Evolutionary conservation across 371 early-diverging fungal species (phyloP).

Genomic region (Homolaphlyctis polyrhiza): DNA sequence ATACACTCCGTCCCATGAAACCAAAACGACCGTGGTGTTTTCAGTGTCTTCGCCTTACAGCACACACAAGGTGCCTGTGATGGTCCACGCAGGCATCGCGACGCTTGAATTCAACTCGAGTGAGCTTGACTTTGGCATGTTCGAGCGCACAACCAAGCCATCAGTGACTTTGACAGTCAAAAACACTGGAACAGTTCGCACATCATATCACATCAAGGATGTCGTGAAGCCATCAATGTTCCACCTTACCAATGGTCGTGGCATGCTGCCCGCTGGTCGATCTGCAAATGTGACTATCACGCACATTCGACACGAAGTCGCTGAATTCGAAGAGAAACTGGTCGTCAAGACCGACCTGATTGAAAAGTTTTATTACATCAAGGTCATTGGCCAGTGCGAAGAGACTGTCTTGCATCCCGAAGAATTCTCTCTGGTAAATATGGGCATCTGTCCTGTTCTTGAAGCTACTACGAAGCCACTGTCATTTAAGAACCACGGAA

Average conservation of each 20-base stretch:
- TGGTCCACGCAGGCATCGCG: slow-evolving; percentile 46
- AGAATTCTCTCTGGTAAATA: slow-evolving; percentile 42
- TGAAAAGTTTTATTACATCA: slow-evolving; percentile 36
- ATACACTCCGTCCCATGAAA: slow-evolving; percentile 41
- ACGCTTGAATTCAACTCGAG: slow-evolving; percentile 35
- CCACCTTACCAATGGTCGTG: slow-evolving; percentile 34
- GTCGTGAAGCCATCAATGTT: slow-evolving; percentile 40
- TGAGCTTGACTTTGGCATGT: slow-evolving; percentile 52
- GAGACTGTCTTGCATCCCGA: slow-evolving; percentile 46
- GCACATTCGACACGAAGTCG: slow-evolving; percentile 37
- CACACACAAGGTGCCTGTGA: slow-evolving; percentile 43
- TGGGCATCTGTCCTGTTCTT: slow-evolving; percentile 51
- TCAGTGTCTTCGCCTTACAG: slow-evolving; percentile 51
- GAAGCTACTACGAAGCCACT: slow-evolving; percentile 37
- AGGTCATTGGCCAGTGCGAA: slow-evolving; percentile 48
- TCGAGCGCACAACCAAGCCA: slow-evolving; percentile 44
- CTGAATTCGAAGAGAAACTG: slow-evolving; percentile 36
- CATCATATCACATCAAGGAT: slow-evolving; percentile 39
- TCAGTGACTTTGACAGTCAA: slow-evolving; percentile 25
- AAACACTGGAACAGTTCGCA: slow-evolving; percentile 47
- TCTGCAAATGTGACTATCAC: slow-evolving; percentile 30
- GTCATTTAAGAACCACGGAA: slow-evolving; percentile 44
- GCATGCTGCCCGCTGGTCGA: slow-evolving; percentile 32
- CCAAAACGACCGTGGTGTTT: slow-evolving; percentile 37
- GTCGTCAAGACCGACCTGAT: slow-evolving; percentile 45